Base-by-base conservation (phyloP, 108 stramenopile species). In the Pseudonitzschia pungens region DNA sequence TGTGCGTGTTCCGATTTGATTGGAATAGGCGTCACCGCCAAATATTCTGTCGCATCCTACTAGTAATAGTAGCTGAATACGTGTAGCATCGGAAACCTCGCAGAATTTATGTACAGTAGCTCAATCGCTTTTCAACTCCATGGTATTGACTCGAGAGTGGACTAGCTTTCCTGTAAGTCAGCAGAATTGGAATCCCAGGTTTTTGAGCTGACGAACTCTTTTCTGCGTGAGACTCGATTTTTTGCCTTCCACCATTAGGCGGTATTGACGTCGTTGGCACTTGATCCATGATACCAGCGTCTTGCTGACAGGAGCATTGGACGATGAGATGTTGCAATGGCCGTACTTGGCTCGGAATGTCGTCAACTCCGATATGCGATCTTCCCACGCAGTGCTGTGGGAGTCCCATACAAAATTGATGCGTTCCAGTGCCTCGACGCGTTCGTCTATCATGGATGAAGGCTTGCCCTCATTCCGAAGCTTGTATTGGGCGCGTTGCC, bases 201-300 rank as follows among this genome's bases (percentile, higher is more conserved):
- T 48, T 42, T 83, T 65, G n/a, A 90, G 77, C 42, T 84, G 65
- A 0, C 79, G 71, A 21, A 87, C 80, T 18, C 89, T 80, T 27
- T 65, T 74, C 29, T 63, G 72, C 2, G 89, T 82, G 69, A 90
- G 78, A 60, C 86, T 83, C 2, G 76, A 80, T 24, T 72, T 65
- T 14, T 80, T 79, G 8, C 89, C 89, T 51, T 86, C 79, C 20
- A 60, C 21, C 41, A 77, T 44, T 27, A 84, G 42, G 36, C 83
- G 80, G 77, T 78, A 85, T 66, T 89, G 86, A 12, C 83, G 78
- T 53, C 86, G 81, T 64, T 90, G 89, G 43, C 83, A 78, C 43
- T 84, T 81, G 29, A 84, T 70, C 87, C 87, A 88, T 0, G 85
- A 75, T 33, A 70, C 73, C 41, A 88, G 78, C 56, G 72, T 71